These are phyloP conservation scores for Sonneratia alba DNA, from an alignment of 345 rosid genomes.

Conservation along the genomic window DNA sequence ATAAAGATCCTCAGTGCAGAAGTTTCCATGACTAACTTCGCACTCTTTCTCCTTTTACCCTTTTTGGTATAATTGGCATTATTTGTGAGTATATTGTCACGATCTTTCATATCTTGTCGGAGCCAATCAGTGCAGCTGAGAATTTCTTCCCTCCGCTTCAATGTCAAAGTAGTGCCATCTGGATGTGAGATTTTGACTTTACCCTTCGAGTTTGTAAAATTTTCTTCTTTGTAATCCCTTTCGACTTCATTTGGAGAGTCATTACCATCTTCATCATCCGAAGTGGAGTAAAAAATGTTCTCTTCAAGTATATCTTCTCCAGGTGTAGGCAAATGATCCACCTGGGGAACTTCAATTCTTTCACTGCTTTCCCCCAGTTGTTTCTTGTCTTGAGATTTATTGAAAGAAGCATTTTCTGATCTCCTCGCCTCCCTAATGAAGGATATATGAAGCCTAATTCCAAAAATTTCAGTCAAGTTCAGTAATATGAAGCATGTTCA, in stretches of 20 bases:
- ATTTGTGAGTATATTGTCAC: slow-evolving; percentile 16
- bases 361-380: slow-evolving; percentile 18
- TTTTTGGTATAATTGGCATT: slow-evolving; percentile 17
- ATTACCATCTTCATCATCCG: slow-evolving; percentile 50
- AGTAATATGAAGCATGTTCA: neutral
- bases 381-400: neutral
- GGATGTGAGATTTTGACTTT: neutral
- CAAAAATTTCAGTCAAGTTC: neutral
- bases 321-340: slow-evolving; percentile 28
- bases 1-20: slow-evolving; percentile 40
- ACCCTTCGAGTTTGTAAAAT: slow-evolving; percentile 8
- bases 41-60: slow-evolving; percentile 16
- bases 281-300: slow-evolving; percentile 51
- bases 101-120: slow-evolving; percentile 25
- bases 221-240: slow-evolving; percentile 18
- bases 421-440: slow-evolving; percentile 8
- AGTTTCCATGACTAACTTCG: slow-evolving; percentile 30
- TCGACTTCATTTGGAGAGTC: slow-evolving; percentile 20
- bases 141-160: slow-evolving; percentile 6
- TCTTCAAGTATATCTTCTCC: slow-evolving; percentile 52
- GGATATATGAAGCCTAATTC: slow-evolving; percentile 12
- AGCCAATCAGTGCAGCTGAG: slow-evolving; percentile 28
- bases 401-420: slow-evolving; percentile 4
- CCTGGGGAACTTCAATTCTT: slow-evolving; percentile 41
- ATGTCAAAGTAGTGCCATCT: neutral